These are phyloP conservation scores for Albophoma yamanashiensis DNA, from an alignment of 2,329 filamentous ascomycete species.

Conservation along the genomic window DNA sequence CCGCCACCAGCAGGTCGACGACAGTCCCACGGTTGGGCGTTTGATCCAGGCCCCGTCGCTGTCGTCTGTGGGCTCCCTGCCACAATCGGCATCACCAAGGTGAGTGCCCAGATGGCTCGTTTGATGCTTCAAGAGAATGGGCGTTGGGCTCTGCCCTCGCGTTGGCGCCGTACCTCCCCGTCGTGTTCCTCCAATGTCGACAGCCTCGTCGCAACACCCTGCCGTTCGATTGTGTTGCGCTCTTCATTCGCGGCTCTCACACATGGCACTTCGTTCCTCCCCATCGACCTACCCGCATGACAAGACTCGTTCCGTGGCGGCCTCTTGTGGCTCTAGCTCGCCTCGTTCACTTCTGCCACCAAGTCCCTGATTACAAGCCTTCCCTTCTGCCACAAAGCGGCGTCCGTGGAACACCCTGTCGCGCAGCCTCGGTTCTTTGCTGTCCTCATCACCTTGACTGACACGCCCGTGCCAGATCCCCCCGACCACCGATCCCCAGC, in stretches of 20 bases:
- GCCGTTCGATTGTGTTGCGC: neutral
- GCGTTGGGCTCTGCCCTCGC: neutral
- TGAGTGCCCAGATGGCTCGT: slow-evolving; percentile 6
- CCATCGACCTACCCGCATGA: neutral
- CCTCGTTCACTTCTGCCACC: neutral
- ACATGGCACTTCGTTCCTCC: neutral
- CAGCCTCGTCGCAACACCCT: neutral
- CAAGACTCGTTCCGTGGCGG: neutral
- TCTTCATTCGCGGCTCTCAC: neutral
- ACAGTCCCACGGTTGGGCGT: slow-evolving; percentile 36
- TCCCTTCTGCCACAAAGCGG: neutral
- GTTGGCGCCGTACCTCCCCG: neutral
- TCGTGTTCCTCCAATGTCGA: neutral
- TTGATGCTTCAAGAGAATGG: neutral
- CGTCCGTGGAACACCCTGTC: neutral
- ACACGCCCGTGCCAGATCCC: slow-evolving; percentile 26
- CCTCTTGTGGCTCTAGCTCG: neutral
- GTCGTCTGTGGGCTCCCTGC: slow-evolving; percentile 10
- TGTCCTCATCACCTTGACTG: neutral
- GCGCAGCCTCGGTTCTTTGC: neutral
- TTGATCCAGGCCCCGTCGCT: slow-evolving; percentile 12
- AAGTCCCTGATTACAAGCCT: neutral
- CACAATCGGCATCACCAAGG: slow-evolving; percentile 13
- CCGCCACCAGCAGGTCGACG: slow-evolving; percentile 18
- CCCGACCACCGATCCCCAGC: slow-evolving; percentile 36